Conservation (phyloP, 495 filamentous ascomycete genomes). For the Xylaria longipes region DNA sequence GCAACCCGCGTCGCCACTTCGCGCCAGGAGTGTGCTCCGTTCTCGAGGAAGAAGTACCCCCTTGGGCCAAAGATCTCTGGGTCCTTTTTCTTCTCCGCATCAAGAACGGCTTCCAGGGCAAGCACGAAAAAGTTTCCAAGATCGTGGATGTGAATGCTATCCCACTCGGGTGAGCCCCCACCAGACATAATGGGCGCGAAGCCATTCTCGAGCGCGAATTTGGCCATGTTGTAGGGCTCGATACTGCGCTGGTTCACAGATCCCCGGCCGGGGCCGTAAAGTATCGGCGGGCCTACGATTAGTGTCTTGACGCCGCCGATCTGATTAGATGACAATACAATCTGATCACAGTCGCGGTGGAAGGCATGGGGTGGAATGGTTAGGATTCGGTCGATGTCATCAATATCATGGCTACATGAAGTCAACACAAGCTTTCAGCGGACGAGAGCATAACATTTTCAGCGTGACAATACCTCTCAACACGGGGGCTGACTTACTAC, state of each 20-base stretch:
- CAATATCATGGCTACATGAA: constrained; percentile 44
- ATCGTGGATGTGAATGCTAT: constrained; percentile 76
- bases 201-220: constrained; percentile 63
- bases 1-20: constrained; percentile 68
- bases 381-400: constrained; percentile 43
- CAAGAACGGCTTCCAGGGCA: constrained; percentile 68
- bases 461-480: background rate
- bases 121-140: constrained; percentile 68
- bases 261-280: constrained; percentile 77
- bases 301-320: constrained; percentile 65
- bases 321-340: constrained; percentile 46
- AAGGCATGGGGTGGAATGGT: constrained; percentile 47
- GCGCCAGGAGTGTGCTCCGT: constrained; percentile 72
- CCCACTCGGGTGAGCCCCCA: constrained; percentile 70
- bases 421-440: background rate
- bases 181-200: constrained; percentile 67
- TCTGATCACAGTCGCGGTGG: constrained; percentile 57
- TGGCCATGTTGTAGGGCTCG: constrained; percentile 67
- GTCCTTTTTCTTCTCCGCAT: constrained; percentile 37
- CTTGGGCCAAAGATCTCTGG: constrained; percentile 74
- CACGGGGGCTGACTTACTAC: constrained; percentile 23
- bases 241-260: constrained; percentile 70
- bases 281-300: constrained; percentile 78
- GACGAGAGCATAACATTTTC: background rate
- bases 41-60: constrained; percentile 79